These are phyloP conservation scores for Euphorbia celastroides DNA, from an alignment of 441 rosid genomes.

Conservation along the genomic window DNA sequence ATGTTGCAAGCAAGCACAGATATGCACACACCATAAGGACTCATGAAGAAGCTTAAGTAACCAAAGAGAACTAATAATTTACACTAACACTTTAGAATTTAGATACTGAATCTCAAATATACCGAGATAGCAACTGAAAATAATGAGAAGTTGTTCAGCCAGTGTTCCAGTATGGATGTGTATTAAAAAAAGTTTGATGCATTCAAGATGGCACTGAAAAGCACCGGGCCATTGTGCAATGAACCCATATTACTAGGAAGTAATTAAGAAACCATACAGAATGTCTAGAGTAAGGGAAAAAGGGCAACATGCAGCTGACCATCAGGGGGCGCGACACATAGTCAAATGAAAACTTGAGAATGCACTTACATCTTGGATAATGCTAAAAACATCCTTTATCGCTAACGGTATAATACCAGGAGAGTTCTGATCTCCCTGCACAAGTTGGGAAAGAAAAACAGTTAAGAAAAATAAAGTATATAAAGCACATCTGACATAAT, in stretches of 20 bases:
- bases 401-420: constrained; percentile 99
- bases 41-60: neutral
- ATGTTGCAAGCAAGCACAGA: neutral
- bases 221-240: neutral
- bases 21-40: neutral
- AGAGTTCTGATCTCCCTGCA: constrained; percentile 90
- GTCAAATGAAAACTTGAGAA: neutral
- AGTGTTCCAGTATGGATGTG: neutral
- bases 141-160: neutral
- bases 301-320: neutral
- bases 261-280: neutral
- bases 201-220: neutral
- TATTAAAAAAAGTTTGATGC: neutral
- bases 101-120: neutral
- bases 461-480: constrained; percentile 7
- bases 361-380: constrained; percentile 88
- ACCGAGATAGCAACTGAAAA: neutral
- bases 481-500: neutral
- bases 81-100: neutral
- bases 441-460: constrained; percentile 18
- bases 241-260: neutral
- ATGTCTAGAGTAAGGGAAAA: neutral
- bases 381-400: constrained; percentile 96
- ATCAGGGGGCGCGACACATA: neutral
- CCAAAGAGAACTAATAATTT: neutral